Percentiles rank a stretch among this genome's conserved stretches.
Evolutionary conservation across 1,139 yeast species (phyloP).

Genomic region (Casaregolazyma suthepensis): DNA sequence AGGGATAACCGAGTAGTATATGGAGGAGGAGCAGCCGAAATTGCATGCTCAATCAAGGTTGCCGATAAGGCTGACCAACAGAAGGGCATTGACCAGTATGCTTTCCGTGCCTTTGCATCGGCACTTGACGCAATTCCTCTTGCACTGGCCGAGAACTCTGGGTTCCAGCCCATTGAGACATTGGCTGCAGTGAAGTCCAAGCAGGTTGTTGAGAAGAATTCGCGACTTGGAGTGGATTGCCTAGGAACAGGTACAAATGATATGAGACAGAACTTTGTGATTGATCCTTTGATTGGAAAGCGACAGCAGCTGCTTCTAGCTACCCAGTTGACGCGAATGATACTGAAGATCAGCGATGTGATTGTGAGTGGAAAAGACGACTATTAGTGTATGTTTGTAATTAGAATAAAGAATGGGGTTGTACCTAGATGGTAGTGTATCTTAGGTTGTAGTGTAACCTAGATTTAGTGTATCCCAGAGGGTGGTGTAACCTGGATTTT

Average conservation of each 20-base stretch:
- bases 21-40: conserved; percentile 98
- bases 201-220: conserved; percentile 66
- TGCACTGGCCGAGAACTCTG: conserved; percentile 95
- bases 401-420: too few species aligned
- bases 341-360: conserved; percentile 91
- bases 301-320: conserved; percentile 93
- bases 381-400: conserved; percentile 17
- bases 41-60: conserved; percentile 87
- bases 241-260: conserved; percentile 72
- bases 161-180: conserved; percentile 88
- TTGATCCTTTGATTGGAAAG: conserved; percentile 96
- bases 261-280: conserved; percentile 90
- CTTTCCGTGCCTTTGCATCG: conserved; percentile 87
- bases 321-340: conserved; percentile 96
- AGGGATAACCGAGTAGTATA: conserved; percentile 90
- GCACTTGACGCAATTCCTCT: conserved; percentile 91
- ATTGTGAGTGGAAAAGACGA: conserved; percentile 87
- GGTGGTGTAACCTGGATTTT: too few species aligned
- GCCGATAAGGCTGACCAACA: conserved; percentile 88
- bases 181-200: conserved; percentile 76
- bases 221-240: conserved; percentile 89
- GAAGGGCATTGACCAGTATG: conserved; percentile 94
- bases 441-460: neutral
- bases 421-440: too few species aligned
- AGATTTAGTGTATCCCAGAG: too few species aligned